Base-by-base conservation (phyloP, 345 rosid species). In the Camelina laxa region DNA sequence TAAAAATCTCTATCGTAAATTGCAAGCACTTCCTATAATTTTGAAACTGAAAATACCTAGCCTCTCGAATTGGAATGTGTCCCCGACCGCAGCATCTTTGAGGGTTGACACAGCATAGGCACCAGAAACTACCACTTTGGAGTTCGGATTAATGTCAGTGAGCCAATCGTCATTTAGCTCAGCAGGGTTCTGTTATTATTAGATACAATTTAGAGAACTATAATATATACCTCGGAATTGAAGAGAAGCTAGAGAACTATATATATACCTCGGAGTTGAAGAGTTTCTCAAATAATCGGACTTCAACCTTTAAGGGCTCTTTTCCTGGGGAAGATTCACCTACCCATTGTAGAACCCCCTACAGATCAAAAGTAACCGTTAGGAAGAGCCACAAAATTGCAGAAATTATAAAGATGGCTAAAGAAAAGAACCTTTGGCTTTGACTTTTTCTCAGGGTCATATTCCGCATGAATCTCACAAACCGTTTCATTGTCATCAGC, bases 311-410 rank as follows among this genome's bases (percentile, higher is more conserved):
- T 74, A 92, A 77, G 30, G 97, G 98, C 57, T 86, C 73, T 63
- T 74, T 78, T 66, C 93, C 96, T 0, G 85, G 75, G 16, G 87
- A 86, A 60, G 97, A 78, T 76, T 86, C 90, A 80, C 94, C 76
- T 31, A 95, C 97, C 99, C 98, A 95, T 73, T 95, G 99, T 59
- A 92, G 92, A 79, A 92, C 97, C 49, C 99, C 98, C 99, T 92
- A 70, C 4, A 47, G 60, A 47, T 5, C 2, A 36, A 42, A 70
- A 14, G 51, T 27, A 60, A 19, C 1, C 64, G 42, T 63, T 57
- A 75, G 6, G 17, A 49, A 71, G 48, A 22, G 48, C 59, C 38
- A 69, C 19, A 11, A 35, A 59, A 38, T 19, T 70, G 41, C 58
- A 64, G 9, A 58, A 6, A 51, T 5, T 53, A 61, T 16, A 53